Conservation (phyloP, 192 early-diverging fungal genomes). For the Coemansia sp. region DNA sequence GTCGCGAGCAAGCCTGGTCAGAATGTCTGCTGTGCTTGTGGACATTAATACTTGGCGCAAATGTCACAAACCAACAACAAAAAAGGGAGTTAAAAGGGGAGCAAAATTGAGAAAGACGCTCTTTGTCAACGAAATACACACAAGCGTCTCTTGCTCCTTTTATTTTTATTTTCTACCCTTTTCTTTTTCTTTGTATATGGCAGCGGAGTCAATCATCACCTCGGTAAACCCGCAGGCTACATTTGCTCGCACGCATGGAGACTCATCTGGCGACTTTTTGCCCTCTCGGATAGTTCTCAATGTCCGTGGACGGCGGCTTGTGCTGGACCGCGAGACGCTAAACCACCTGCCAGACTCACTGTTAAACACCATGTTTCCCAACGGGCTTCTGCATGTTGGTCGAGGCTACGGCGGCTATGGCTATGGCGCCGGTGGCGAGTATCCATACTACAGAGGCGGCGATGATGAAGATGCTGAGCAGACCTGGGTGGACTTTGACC, state of each 20-base stretch:
- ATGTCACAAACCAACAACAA: background rate
- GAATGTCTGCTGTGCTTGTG: background rate
- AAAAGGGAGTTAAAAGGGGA: background rate
- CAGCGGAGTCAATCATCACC: constrained; percentile 47
- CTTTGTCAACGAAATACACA: background rate
- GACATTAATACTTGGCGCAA: background rate
- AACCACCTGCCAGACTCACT: constrained; percentile 52
- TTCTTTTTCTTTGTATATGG: background rate
- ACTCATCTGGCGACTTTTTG: constrained; percentile 35
- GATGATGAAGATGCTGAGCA: constrained; percentile 23
- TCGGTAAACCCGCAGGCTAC: constrained; percentile 45
- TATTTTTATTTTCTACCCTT: background rate
- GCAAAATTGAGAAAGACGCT: background rate
- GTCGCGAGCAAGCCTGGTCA: constrained; percentile 17
- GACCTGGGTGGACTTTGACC: constrained; percentile 56
- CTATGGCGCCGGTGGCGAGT: constrained; percentile 15
- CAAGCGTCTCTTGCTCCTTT: background rate
- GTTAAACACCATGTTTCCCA: constrained; percentile 51
- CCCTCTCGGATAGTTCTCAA: constrained; percentile 41
- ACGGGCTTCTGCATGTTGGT: constrained; percentile 32
- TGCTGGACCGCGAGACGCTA: constrained; percentile 51
- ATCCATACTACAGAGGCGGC: constrained; percentile 22
- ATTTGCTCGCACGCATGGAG: constrained; percentile 55
- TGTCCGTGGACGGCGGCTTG: constrained; percentile 46
- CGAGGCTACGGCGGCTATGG: constrained; percentile 28